phyloP scores from a whole-genome alignment of 768 basidiomycete species.

The Atractiella rhizophila region DNA sequence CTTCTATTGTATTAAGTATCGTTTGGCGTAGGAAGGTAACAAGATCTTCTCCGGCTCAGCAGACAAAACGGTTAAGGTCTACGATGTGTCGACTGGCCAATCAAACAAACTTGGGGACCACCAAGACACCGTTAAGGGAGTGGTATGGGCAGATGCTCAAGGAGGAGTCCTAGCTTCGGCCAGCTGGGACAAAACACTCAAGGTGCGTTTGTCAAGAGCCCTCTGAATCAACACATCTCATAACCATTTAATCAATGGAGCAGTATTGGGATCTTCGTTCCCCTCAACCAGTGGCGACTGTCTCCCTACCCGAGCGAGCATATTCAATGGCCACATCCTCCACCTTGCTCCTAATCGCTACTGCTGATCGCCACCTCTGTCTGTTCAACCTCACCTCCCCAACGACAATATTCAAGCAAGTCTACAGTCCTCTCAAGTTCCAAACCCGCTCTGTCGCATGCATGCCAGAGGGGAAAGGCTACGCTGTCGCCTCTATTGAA shows the following conservation, averaged over 20 bases:
- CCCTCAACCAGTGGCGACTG: slow-evolving; percentile 45
- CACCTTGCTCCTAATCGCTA: too few relatives aligned
- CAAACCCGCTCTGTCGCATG: slow-evolving; percentile 21
- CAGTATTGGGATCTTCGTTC: slow-evolving; percentile 84
- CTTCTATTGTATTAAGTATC: too few relatives aligned
- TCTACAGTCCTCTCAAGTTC: slow-evolving; percentile 10
- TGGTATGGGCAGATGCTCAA: neutral
- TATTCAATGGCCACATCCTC: slow-evolving; percentile 34
- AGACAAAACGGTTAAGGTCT: slow-evolving; percentile 85
- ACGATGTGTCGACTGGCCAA: slow-evolving; percentile 62
- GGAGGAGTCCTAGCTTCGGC: slow-evolving; percentile 59
- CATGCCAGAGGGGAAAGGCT: slow-evolving; percentile 23
- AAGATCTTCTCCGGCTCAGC: slow-evolving; percentile 79
- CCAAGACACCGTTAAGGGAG: slow-evolving; percentile 16
- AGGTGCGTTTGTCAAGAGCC: slow-evolving; percentile 30
- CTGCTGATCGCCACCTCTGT: too few relatives aligned
- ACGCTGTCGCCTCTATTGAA: slow-evolving; percentile 24
- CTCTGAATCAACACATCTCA: neutral
- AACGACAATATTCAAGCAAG: too few relatives aligned
- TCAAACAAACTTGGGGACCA: slow-evolving; percentile 12
- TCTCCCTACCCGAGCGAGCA: slow-evolving; percentile 67
- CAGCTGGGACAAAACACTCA: slow-evolving; percentile 93
- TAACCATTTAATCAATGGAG: slow-evolving; percentile 2
- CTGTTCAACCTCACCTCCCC: too few relatives aligned
- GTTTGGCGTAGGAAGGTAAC: slow-evolving; percentile 36